phyloP scores from a whole-genome alignment of 2,329 filamentous ascomycete species.

The Monilinia vaccinii-corymbosi region DNA sequence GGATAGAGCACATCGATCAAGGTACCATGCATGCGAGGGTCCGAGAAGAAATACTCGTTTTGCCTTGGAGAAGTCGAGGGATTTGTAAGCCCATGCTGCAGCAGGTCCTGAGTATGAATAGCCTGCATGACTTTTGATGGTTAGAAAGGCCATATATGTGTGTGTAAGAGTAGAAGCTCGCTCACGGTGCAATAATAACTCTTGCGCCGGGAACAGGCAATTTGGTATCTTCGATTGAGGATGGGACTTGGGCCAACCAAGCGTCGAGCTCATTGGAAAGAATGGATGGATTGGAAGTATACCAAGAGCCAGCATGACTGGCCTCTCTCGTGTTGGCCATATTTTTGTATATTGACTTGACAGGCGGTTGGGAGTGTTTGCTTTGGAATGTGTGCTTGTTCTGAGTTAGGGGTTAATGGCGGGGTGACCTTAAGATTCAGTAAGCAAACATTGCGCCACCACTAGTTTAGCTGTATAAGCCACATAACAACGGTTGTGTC shows the following conservation, averaged over 20 bases:
- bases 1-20: conserved; percentile 69
- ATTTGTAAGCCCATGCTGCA: conserved; percentile 91
- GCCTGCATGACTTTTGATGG: conserved; percentile 66
- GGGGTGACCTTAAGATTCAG: too few species aligned
- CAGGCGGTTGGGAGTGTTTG: too few species aligned
- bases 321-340: conserved; percentile 42
- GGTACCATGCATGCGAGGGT: conserved; percentile 80
- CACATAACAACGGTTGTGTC: too few species aligned
- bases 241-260: conserved; percentile 66
- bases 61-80: conserved; percentile 63
- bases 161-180: conserved; percentile 16
- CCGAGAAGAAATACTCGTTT: conserved; percentile 90
- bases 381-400: background rate
- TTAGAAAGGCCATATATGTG: background rate
- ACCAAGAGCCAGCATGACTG: conserved; percentile 84
- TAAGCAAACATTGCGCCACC: too few species aligned
- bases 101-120: conserved; percentile 87
- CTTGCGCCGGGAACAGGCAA: conserved; percentile 68
- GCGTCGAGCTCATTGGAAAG: conserved; percentile 62
- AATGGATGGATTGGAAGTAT: conserved; percentile 49
- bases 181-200: conserved; percentile 88
- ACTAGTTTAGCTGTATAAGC: too few species aligned
- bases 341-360: background rate
- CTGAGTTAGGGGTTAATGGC: too few species aligned
- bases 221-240: conserved; percentile 46